Evolutionary conservation across 352 stramenopile genomes (phyloP), one percentile per base, ranked within the genome.

Genomic region (Phytopythium sindhum): DNA sequence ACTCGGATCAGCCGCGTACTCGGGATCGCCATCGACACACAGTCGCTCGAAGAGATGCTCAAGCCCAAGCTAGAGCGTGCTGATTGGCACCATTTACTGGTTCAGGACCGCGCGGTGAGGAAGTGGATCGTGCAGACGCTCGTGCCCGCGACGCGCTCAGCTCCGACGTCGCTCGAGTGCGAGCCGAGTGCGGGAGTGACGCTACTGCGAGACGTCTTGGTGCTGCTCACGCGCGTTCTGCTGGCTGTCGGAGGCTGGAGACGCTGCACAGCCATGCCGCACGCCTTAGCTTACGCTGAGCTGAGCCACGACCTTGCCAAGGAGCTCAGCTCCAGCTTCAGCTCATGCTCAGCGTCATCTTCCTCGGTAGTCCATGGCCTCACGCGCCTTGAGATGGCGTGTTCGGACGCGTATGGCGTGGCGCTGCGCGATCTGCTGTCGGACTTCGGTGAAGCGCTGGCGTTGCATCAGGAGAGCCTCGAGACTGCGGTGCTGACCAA

Each of bases 381-480:
- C 8, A 53, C 39, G n/a, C 80, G 72, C 4, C 63, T 86, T 21
- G 77, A 88, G 47, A 74, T 86, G 71, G 59, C 75, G 24, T 81
- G 78, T 39, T 70, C 71, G 3, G 74, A 88, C 62, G 66, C 62
- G 4, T 83, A 77, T 48, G 78, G 69, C 0, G 41, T 66, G 4
- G 69, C 63, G 6, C 58, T 87, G 17, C 61, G 87, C 0, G 69
- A 86, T 10, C 64, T 83, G 23, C 61, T 59, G 10, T 42, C 63
- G 0, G 78, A 81, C 23, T 57, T 76, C 21, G 39, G 65, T 8
- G 75, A 87, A 24, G 73, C 81, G 8, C 52, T 87, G 28, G 69
- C 78, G 44, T 67, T 76, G 5, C 76, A 86, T 61, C 77, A 80
- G 42, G 64, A 83, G 51, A 84, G 62, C 31, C 61, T 90, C 15